Base-by-base conservation (phyloP, 345 rosid genomes). In the Alliaria petiolata region DNA sequence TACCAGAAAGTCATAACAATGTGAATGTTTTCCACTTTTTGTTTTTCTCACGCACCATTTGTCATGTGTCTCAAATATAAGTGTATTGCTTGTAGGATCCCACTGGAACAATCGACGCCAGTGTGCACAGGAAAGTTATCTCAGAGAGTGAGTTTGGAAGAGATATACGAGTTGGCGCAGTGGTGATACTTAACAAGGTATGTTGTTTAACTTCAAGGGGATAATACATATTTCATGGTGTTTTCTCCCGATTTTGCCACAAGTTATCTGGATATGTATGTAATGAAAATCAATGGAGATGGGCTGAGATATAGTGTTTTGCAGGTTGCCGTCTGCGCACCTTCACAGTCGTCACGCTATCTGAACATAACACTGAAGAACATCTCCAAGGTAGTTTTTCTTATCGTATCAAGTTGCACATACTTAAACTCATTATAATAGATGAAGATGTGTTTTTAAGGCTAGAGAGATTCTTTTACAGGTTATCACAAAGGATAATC, bases 301-400 rank as follows among this genome's bases (percentile, higher is more conserved):
- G 68, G 47, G 74, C 55, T 38, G 36, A 69, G 57, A 46, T 43
- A 30, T 65, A 40, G 49, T 67, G 25, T 59, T 74, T 75, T 58
- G 28, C 89, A 93, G 97, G 93, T 93, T 86, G 84, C 91, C 25
- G 83, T 90, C 44, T 93, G 92, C 67, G 76, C 87, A 28, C 83
- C 88, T 52, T 76, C 84, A 16, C 80, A 78, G 43, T 77, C 79
- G 25, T 72, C 76, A 9, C 76, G 61, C 55, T 90, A 83, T 70
- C 91, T 93, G 73, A 93, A 93, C 76, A 84, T 93, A 68, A 90
- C 97, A 12, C 81, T 68, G 63, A 78, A 68, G 83, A 93, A 90
- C 81, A 71, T 93, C 55, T 59, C 83, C 77, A 86, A 85, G 98
- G 98, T 93, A 84, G 49, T n/a, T 43, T 65, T 16, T 19, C 19